A percentile compares a stretch with the other conserved stretches of the same genome.
phyloP scores from a whole-genome alignment of 257 asterid genomes.

The Scutellaria galericulata region DNA sequence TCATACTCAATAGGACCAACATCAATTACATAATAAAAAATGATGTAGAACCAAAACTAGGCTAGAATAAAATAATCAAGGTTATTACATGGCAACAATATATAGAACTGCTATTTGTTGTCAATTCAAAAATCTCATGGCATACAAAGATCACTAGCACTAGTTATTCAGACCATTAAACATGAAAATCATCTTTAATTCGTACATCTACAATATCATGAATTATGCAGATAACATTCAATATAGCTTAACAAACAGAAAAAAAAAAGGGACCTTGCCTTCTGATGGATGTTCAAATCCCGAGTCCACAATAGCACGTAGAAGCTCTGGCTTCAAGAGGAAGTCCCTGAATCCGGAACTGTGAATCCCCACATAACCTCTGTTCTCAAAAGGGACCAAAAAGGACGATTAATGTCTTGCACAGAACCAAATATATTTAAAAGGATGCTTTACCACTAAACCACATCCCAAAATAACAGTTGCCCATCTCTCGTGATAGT shows the following conservation, averaged over 20 bases:
- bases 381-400: constrained; percentile 14
- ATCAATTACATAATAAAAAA: neutral
- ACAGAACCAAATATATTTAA: neutral
- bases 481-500: neutral
- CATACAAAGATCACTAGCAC: constrained; percentile 3
- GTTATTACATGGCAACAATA: neutral
- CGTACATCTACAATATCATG: neutral
- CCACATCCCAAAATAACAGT: neutral
- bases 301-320: constrained; percentile 60
- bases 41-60: neutral
- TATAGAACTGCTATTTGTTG: no score
- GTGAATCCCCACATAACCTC: constrained; percentile 69
- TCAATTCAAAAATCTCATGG: neutral
- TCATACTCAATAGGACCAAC: neutral
- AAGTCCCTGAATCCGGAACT: constrained; percentile 71
- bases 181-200: neutral
- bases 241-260: neutral
- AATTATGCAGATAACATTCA: neutral
- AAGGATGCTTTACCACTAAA: neutral
- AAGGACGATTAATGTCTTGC: neutral
- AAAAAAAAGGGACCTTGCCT: constrained; percentile 44
- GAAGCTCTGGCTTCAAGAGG: constrained; percentile 65
- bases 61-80: neutral
- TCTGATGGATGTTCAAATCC: constrained; percentile 72
- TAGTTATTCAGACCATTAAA: neutral